phyloP scores from a whole-genome alignment of 2,329 filamentous ascomycete species.

The Byssothecium circinans region DNA sequence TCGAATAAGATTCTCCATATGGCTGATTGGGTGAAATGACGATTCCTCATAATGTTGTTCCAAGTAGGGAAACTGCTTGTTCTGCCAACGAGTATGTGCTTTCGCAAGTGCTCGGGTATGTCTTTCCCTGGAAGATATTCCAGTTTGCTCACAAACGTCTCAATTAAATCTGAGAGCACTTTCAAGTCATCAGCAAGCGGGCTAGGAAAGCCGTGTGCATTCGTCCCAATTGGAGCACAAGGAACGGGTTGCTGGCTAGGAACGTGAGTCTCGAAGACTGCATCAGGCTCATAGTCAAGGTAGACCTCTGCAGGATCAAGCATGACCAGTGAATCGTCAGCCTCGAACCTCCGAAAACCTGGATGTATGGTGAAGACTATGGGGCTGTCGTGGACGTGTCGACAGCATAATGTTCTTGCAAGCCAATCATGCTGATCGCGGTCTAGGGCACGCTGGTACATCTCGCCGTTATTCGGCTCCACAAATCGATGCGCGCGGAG shows the following conservation, averaged over 20 bases:
- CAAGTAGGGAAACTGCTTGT: neutral
- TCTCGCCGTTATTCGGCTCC: neutral
- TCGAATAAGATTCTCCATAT: neutral
- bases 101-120: neutral
- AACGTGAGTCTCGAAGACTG: neutral
- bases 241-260: too few species aligned
- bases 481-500: neutral
- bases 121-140: neutral
- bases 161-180: neutral
- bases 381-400: neutral
- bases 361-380: slow-evolving; percentile 3
- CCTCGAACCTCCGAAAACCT: neutral
- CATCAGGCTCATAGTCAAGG: neutral
- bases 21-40: neutral
- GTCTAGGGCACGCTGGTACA: neutral
- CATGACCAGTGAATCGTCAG: neutral
- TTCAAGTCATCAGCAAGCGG: neutral
- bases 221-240: too few species aligned
- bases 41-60: neutral
- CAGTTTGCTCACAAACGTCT: neutral
- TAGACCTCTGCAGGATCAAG: neutral
- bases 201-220: too few species aligned
- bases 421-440: neutral
- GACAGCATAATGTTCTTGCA: neutral
- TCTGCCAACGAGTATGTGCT: neutral